Conservation (phyloP, 2,329 filamentous ascomycete genomes). For the Diaporthe capsici region DNA sequence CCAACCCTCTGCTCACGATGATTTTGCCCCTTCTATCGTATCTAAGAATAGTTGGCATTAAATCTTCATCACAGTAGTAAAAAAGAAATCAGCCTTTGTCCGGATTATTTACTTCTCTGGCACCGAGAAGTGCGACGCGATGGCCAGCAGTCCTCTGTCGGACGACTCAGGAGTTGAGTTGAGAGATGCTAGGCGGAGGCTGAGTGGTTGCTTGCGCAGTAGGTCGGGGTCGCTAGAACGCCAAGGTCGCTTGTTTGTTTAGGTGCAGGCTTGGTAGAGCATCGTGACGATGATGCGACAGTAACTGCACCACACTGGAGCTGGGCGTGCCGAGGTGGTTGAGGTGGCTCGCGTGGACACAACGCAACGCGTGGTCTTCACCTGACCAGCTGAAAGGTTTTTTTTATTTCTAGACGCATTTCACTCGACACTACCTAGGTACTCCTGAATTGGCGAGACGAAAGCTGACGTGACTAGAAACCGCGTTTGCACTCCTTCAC, state of each 20-base stretch:
- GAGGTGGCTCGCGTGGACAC: not conserved
- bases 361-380: not conserved
- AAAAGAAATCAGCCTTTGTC: not conserved
- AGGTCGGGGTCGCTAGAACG: conserved; percentile 1
- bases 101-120: not conserved
- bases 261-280: conserved; percentile 13
- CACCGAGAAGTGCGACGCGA: not conserved
- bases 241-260: conserved; percentile 26
- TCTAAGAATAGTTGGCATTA: conserved; percentile 36
- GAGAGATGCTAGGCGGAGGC: not conserved
- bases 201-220: conserved; percentile 1
- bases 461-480: not conserved
- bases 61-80: not conserved
- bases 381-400: not conserved
- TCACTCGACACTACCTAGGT: not conserved
- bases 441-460: not conserved
- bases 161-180: conserved; percentile 9
- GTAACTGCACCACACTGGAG: conserved; percentile 6
- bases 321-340: conserved; percentile 10
- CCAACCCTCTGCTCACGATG: not conserved
- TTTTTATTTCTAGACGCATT: not conserved
- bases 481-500: not conserved
- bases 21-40: not conserved
- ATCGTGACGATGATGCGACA: conserved; percentile 32
- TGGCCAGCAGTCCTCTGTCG: conserved; percentile 9